Evolutionary conservation across 2,329 filamentous ascomycete species (phyloP).

Genomic region (Fusarium sp.): DNA sequence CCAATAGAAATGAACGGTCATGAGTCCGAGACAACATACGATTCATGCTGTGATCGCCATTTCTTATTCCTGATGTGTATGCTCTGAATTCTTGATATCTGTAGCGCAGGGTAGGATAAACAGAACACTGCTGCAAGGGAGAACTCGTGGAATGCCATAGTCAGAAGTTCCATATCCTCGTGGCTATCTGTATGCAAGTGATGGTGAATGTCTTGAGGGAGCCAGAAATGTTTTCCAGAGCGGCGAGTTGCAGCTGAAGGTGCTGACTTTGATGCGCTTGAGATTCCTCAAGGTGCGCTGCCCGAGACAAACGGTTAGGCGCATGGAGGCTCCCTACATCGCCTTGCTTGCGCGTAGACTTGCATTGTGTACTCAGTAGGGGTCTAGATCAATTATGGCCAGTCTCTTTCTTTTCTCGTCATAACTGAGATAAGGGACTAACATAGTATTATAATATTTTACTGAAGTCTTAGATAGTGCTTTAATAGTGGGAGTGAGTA

Average conservation of each 20-base stretch:
- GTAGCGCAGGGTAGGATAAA: neutral
- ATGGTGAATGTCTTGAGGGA: neutral
- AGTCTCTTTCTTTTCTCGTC: too few relatives aligned
- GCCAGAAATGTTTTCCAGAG: neutral
- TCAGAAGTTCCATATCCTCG: neutral
- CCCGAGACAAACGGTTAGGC: neutral
- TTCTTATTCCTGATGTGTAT: neutral
- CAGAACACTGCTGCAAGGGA: conserved; percentile 4
- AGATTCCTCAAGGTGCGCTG: neutral
- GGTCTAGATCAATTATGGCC: too few relatives aligned
- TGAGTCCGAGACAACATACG: conserved; percentile 29
- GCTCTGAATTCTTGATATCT: neutral
- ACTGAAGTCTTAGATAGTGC: too few relatives aligned
- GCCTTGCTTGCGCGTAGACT: too few relatives aligned
- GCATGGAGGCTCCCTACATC: neutral
- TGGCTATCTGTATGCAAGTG: neutral
- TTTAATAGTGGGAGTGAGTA: too few relatives aligned
- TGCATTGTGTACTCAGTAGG: too few relatives aligned
- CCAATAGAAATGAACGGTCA: neutral
- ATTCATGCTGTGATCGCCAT: neutral
- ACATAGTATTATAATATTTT: too few relatives aligned
- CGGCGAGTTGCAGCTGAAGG: neutral
- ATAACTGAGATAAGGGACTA: too few relatives aligned
- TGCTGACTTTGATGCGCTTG: neutral
- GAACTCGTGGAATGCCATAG: neutral